These are phyloP conservation scores for Eremothecium cymbalariae DNA, from an alignment of 1,139 yeast genomes.

Conservation along the genomic window DNA sequence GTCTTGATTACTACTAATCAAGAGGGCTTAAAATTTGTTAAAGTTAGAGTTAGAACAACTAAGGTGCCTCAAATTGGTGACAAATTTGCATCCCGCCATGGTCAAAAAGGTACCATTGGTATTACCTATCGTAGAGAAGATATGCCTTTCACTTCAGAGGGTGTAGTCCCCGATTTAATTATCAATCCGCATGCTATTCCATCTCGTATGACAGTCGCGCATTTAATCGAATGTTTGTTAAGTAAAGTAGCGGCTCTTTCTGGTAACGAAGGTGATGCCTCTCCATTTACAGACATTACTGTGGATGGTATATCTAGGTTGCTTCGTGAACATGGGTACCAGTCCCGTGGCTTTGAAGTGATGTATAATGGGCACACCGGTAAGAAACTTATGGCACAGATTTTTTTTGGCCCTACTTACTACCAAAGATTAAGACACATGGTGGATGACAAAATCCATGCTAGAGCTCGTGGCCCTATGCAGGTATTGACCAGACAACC, in stretches of 20 bases:
- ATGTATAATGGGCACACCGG: slow-evolving; percentile 99
- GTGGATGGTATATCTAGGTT: slow-evolving; percentile 92
- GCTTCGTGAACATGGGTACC: slow-evolving; percentile 92
- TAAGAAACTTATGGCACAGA: slow-evolving; percentile 93
- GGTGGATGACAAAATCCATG: slow-evolving; percentile 99
- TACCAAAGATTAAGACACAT: slow-evolving; percentile 97
- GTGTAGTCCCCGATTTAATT: slow-evolving; percentile 92
- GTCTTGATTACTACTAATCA: slow-evolving; percentile 94
- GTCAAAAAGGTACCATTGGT: slow-evolving; percentile 99
- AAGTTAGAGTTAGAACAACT: slow-evolving; percentile 98
- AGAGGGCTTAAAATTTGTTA: slow-evolving; percentile 94
- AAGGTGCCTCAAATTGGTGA: slow-evolving; percentile 98
- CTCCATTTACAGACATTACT: slow-evolving; percentile 96
- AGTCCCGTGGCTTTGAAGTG: slow-evolving; percentile 96
- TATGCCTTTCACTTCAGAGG: slow-evolving; percentile 97
- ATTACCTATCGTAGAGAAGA: slow-evolving; percentile 97
- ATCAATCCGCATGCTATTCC: slow-evolving; percentile 99
- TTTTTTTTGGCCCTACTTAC: slow-evolving; percentile 97
- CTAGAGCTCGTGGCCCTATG: slow-evolving; percentile 98
- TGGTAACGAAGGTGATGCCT: slow-evolving; percentile 98
- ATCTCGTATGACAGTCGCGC: slow-evolving; percentile 99
- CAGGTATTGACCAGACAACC: slow-evolving; percentile 98
- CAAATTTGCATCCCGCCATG: slow-evolving; percentile 98
- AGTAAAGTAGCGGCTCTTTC: slow-evolving; percentile 91
- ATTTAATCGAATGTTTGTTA: slow-evolving; percentile 93